Percentiles rank a stretch among this genome's conserved stretches.
Evolutionary conservation across 805 yeast species (phyloP).

Genomic region (Candida dendrica): DNA sequence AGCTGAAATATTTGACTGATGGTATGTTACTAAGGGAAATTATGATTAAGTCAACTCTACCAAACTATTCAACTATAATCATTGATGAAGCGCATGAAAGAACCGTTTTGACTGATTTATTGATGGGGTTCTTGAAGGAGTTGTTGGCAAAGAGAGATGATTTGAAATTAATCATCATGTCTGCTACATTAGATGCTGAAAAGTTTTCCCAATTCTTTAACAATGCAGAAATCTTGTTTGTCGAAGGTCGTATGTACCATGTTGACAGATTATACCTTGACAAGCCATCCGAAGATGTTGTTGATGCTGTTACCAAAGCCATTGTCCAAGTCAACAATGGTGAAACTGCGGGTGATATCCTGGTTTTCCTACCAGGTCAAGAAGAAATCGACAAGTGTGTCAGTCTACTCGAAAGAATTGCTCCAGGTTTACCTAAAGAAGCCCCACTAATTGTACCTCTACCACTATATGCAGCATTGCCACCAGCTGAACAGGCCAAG

Average conservation of each 20-base stretch:
- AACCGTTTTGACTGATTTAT: slow-evolving; percentile 82
- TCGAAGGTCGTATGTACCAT: slow-evolving; percentile 81
- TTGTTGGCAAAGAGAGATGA: slow-evolving; percentile 46
- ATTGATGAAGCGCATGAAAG: slow-evolving; percentile 98
- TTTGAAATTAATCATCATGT: slow-evolving; percentile 78
- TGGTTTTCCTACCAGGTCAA: slow-evolving; percentile 92
- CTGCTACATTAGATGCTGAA: slow-evolving; percentile 94
- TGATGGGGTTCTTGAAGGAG: slow-evolving; percentile 81
- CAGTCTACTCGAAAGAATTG: slow-evolving; percentile 46
- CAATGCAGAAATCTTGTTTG: slow-evolving; percentile 10
- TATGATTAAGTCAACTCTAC: slow-evolving; percentile 62
- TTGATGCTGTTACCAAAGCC: slow-evolving; percentile 68
- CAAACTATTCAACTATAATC: slow-evolving; percentile 65
- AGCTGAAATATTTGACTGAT: slow-evolving; percentile 83
- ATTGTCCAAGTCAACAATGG: slow-evolving; percentile 71
- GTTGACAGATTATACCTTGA: slow-evolving; percentile 67
- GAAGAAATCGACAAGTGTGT: slow-evolving; percentile 92
- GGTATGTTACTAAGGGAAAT: slow-evolving; percentile 95
- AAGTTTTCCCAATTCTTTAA: background rate
- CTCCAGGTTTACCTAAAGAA: slow-evolving; percentile 61
- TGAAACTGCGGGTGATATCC: slow-evolving; percentile 78
- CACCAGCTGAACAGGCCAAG: slow-evolving; percentile 73
- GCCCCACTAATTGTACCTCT: slow-evolving; percentile 72
- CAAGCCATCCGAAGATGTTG: slow-evolving; percentile 70
- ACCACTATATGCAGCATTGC: slow-evolving; percentile 91